Evolutionary conservation across 768 basidiomycete species (phyloP).

Genomic region (Tephrocybe sp.): DNA sequence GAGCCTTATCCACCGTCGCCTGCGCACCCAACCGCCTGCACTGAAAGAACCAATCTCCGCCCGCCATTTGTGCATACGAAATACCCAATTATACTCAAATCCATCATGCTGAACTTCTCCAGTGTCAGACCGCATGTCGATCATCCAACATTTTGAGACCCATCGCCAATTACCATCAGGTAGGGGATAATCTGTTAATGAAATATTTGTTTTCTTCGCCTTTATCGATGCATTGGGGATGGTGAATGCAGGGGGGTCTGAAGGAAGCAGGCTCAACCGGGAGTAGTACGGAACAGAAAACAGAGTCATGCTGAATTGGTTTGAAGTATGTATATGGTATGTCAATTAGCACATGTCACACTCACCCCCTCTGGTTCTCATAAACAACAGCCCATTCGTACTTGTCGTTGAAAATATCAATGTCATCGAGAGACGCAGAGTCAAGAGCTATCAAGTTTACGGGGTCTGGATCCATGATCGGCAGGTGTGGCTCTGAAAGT

Average conservation of each 20-base stretch:
- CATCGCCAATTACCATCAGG: slow-evolving; percentile 82
- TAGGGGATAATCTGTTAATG: slow-evolving; percentile 63
- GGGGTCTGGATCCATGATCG: neutral
- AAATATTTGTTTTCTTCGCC: slow-evolving; percentile 50
- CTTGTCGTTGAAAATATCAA: slow-evolving; percentile 40
- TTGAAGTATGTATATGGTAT: neutral
- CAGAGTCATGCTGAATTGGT: slow-evolving; percentile 46
- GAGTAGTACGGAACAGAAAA: slow-evolving; percentile 78
- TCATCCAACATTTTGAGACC: slow-evolving; percentile 81
- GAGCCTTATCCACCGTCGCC: slow-evolving; percentile 79
- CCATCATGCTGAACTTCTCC: slow-evolving; percentile 80
- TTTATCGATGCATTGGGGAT: slow-evolving; percentile 44
- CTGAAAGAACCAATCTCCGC: slow-evolving; percentile 56
- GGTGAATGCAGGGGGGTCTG: slow-evolving; percentile 74
- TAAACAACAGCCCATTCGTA: slow-evolving; percentile 80
- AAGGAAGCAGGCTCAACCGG: slow-evolving; percentile 60
- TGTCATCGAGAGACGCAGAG: slow-evolving; percentile 13
- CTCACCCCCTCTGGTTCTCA: slow-evolving; percentile 81
- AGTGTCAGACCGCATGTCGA: slow-evolving; percentile 78
- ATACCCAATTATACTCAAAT: slow-evolving; percentile 84
- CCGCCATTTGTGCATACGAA: slow-evolving; percentile 66
- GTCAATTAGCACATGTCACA: slow-evolving; percentile 10
- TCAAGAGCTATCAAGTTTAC: slow-evolving; percentile 14
- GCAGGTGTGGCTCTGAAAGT: neutral
- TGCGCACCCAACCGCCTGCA: slow-evolving; percentile 71